Evolutionary conservation across 2,329 filamentous ascomycete species (phyloP).

Genomic region (Aspergillus proliferans): DNA sequence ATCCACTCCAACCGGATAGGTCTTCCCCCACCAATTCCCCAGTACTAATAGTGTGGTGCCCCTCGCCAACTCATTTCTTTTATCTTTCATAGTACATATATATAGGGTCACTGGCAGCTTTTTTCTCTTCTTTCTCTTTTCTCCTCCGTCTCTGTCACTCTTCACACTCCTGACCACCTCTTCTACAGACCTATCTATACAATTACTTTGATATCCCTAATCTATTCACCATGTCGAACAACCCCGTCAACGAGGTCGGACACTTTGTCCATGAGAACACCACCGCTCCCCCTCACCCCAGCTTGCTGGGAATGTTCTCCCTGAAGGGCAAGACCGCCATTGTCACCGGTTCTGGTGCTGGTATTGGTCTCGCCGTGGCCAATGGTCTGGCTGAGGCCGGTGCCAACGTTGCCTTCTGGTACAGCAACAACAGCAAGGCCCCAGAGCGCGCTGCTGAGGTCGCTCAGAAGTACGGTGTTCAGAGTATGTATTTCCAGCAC

Average conservation of each 20-base stretch:
- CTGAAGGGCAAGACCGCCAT: conserved; percentile 65
- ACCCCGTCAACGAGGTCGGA: conserved; percentile 36
- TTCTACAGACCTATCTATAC: not conserved
- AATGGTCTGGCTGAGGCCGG: conserved; percentile 63
- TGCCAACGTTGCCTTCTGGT: conserved; percentile 67
- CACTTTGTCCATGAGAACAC: conserved; percentile 55
- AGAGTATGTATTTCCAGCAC: conserved; percentile 32
- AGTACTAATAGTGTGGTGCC: not conserved
- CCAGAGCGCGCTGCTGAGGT: conserved; percentile 57
- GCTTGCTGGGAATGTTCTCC: conserved; percentile 61
- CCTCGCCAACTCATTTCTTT: not conserved
- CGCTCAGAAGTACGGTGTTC: conserved; percentile 60
- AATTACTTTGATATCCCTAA: not conserved
- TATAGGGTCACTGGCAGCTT: not conserved
- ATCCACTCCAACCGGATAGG: conserved; percentile 4
- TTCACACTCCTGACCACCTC: too few species aligned
- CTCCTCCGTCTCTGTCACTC: not conserved
- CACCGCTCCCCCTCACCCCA: conserved; percentile 36
- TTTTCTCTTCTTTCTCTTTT: not conserved
- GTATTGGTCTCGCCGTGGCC: conserved; percentile 61
- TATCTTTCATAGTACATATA: not conserved
- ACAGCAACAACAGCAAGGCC: conserved; percentile 63
- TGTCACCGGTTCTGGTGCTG: conserved; percentile 62
- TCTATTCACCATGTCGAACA: conserved; percentile 26
- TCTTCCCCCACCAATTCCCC: not conserved